A percentile compares a stretch with the other conserved stretches of the same genome.
These are phyloP conservation scores for Irpex sp. DNA, from an alignment of 1,284 basidiomycete species.

Conservation along the genomic window DNA sequence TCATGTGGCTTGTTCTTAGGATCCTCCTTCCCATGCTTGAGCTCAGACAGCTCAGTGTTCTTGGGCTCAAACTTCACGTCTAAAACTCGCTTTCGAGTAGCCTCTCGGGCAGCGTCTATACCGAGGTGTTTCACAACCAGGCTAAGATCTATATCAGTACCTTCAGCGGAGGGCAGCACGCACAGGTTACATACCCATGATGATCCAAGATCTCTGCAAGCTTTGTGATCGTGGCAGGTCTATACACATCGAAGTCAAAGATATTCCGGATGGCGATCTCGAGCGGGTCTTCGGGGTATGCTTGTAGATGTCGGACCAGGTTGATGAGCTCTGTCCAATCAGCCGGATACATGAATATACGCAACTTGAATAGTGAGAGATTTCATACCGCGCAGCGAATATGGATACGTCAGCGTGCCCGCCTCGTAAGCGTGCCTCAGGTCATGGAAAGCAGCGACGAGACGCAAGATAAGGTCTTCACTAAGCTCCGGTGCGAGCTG, in stretches of 20 bases:
- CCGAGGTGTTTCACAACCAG: slow-evolving; percentile 50
- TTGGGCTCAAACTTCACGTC: slow-evolving; percentile 57
- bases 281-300: slow-evolving; percentile 53
- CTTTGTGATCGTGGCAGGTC: slow-evolving; percentile 59
- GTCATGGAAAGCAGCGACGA: slow-evolving; percentile 63
- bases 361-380: neutral
- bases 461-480: slow-evolving; percentile 47
- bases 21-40: slow-evolving; percentile 61
- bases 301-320: slow-evolving; percentile 56
- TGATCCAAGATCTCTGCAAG: slow-evolving; percentile 51
- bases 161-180: neutral
- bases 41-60: slow-evolving; percentile 41
- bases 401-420: slow-evolving; percentile 58
- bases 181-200: slow-evolving; percentile 43
- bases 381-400: slow-evolving; percentile 54
- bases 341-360: neutral
- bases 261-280: slow-evolving; percentile 56
- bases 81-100: slow-evolving; percentile 43
- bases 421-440: slow-evolving; percentile 52
- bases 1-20: slow-evolving; percentile 47
- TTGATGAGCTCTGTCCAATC: slow-evolving; percentile 53
- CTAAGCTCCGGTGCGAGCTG: slow-evolving; percentile 60
- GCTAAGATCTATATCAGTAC: slow-evolving; percentile 26
- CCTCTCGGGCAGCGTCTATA: slow-evolving; percentile 50
- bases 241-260: slow-evolving; percentile 68